Evolutionary conservation across 495 filamentous ascomycete genomes (phyloP), one percentile per base, ranked within the genome.

Genomic region (Penicillium lagena): DNA sequence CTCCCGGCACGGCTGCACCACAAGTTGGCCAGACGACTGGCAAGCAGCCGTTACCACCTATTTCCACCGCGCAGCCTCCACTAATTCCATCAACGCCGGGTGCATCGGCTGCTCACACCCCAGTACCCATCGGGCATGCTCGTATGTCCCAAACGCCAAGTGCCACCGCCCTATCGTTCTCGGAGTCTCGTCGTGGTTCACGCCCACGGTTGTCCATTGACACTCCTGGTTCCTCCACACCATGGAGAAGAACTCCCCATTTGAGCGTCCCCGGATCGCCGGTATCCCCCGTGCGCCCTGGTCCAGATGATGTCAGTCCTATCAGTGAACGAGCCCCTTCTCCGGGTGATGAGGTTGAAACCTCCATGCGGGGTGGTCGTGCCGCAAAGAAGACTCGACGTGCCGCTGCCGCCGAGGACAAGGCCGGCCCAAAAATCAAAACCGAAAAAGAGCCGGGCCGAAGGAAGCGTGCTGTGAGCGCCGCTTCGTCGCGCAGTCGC

Each of bases 401-500:
- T 33, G 44, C 43, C 42, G 37, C 38, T 14, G 51, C 52, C 10
- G 4, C 36, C 8, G 60, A 56, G 43, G 59, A 29, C 52, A 59
- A 61, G 45, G 29, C 48, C 37, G 35, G 39, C 37, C 31, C 51
- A 42, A 64, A 36, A 45, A 55, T 52, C 54, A 73, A 66, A 59
- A 56, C 35, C 37, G 66, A 70, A 55, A 63, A 62, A 57, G 38
- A 47, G 56, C 51, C 47, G 22, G 45, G 43, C 31, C 63, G 56
- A 7, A 63, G 62, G 37, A 64, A 60, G 31, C 70, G 71, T 29
- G 78, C 72, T 37, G 66, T 64, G 17, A 82, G 81, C 49, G 69
- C 67, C 15, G 66, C 73, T 22, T 81, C 80, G 4, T 76, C 77
- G 0, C 66, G 69, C n/a, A 77, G 75, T 41, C 70, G 79, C 38